These are phyloP conservation scores for Termitomyces sp. DNA, from an alignment of 1,284 basidiomycete genomes.

Conservation along the genomic window DNA sequence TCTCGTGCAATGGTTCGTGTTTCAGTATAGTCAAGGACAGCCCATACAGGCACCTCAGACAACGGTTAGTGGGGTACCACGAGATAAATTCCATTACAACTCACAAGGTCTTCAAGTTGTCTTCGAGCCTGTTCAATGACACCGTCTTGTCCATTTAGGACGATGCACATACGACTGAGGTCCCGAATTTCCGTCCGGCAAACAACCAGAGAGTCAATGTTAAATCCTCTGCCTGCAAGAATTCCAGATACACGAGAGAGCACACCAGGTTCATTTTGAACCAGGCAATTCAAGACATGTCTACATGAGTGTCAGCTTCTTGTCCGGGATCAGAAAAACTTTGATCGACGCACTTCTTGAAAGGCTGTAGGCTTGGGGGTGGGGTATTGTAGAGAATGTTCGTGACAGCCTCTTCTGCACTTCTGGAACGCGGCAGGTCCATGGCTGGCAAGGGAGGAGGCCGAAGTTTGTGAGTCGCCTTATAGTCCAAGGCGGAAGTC, in stretches of 20 bases:
- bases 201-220: slow-evolving; percentile 98
- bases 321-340: background rate
- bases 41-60: slow-evolving; percentile 90
- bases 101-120: slow-evolving; percentile 89
- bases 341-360: slow-evolving; percentile 71
- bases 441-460: slow-evolving; percentile 76
- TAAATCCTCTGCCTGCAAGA: slow-evolving; percentile 95
- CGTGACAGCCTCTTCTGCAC: slow-evolving; percentile 91
- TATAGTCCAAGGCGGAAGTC: slow-evolving; percentile 94
- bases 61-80: slow-evolving; percentile 3
- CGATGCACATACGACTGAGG: slow-evolving; percentile 97
- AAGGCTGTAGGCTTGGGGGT: slow-evolving; percentile 87
- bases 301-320: slow-evolving; percentile 33
- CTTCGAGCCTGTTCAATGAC: slow-evolving; percentile 96
- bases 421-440: slow-evolving; percentile 70
- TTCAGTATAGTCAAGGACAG: slow-evolving; percentile 92
- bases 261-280: slow-evolving; percentile 99
- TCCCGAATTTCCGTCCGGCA: slow-evolving; percentile 98
- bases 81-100: slow-evolving; percentile 24
- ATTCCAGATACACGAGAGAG: slow-evolving; percentile 97
- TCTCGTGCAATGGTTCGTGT: slow-evolving; percentile 87
- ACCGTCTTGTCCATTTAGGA: slow-evolving; percentile 93
- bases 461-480: slow-evolving; percentile 63
- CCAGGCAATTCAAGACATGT: slow-evolving; percentile 96
- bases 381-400: slow-evolving; percentile 97